Evolutionary conservation across 176 grass and related monocot species (phyloP), one percentile per base, ranked within the genome.

Genomic region (Oryza brachyantha): DNA sequence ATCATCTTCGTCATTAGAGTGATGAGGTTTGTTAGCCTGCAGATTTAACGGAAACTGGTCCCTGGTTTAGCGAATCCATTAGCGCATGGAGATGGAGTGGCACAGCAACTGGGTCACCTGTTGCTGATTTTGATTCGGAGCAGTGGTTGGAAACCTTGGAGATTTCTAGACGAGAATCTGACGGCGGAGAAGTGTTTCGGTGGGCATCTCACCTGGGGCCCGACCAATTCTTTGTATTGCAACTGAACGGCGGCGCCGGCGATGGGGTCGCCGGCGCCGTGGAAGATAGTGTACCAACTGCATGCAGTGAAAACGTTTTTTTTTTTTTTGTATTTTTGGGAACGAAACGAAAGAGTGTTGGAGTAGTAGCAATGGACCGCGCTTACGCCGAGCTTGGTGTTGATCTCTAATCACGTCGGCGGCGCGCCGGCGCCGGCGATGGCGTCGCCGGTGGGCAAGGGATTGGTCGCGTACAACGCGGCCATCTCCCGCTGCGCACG

Each of bases 381-480:
- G 46, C 6, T 52, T 21, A 52, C 17, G 6, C 21, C 13, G n/a
- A 52, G 48, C 16, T 22, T 55, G 16, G 46, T 5, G 52, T 24
- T 57, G 19, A 57, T 57, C n/a, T 10, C 52, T 57, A 3, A 13
- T 10, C 21, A 9, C 52, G 52, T 41, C 22, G 38, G 1, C 36
- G 25, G 16, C 11, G 13, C 22, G 38, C 0, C 36, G 25, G 16
- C 11, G 13, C 34, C 61, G 10, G 68, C 66, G 68, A 87, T 87
- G 85, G 80, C 75, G 5, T 28, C 48, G 63, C 80, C 79, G n/a
- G 5, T 79, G 12, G 70, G 69, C 40, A 66, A 35, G 32, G 82
- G 74, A 10, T 28, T 83, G 19, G 66, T 88, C 48, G 27, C 85
- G 31, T 93, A 87, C 66, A 93, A 93, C 82, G 74, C 78, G 37